Conservation (phyloP, 2,329 filamentous ascomycete genomes). For the Ampelomyces quisqualis region DNA sequence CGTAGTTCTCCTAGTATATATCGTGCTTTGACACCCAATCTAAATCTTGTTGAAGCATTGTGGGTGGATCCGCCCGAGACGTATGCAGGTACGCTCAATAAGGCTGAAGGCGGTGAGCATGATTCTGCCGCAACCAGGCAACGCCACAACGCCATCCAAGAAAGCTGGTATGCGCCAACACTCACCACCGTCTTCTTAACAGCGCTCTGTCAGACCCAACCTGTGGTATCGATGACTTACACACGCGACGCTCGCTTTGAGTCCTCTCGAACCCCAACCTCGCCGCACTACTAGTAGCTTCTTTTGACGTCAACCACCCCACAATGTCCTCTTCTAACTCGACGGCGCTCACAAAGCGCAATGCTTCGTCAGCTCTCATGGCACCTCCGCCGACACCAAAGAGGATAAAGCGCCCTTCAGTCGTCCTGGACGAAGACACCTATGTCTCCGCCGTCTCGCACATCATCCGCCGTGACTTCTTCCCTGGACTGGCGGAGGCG, state of each 20-base stretch:
- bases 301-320: background rate
- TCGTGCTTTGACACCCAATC: background rate
- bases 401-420: slow-evolving; percentile 85
- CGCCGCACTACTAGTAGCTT: background rate
- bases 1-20: too few species aligned
- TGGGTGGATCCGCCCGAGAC: background rate
- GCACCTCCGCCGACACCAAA: slow-evolving; percentile 81
- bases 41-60: background rate
- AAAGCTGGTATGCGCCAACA: slow-evolving; percentile 16
- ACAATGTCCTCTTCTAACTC: slow-evolving; percentile 45
- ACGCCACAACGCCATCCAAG: slow-evolving; percentile 4
- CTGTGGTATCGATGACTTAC: too few species aligned
- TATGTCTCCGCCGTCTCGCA: slow-evolving; percentile 89
- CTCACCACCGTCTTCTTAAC: background rate
- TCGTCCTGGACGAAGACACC: slow-evolving; percentile 87
- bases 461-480: slow-evolving; percentile 96
- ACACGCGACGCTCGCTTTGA: too few species aligned
- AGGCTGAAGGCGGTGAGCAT: slow-evolving; percentile 37
- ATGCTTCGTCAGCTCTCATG: slow-evolving; percentile 72
- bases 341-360: slow-evolving; percentile 66
- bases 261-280: too few species aligned
- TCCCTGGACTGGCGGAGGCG: slow-evolving; percentile 83
- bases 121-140: slow-evolving; percentile 24
- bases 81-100: slow-evolving; percentile 24
- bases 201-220: too few species aligned